Evolutionary conservation across 495 filamentous ascomycete genomes (phyloP).

Genomic region (Aspergillus asperescens): DNA sequence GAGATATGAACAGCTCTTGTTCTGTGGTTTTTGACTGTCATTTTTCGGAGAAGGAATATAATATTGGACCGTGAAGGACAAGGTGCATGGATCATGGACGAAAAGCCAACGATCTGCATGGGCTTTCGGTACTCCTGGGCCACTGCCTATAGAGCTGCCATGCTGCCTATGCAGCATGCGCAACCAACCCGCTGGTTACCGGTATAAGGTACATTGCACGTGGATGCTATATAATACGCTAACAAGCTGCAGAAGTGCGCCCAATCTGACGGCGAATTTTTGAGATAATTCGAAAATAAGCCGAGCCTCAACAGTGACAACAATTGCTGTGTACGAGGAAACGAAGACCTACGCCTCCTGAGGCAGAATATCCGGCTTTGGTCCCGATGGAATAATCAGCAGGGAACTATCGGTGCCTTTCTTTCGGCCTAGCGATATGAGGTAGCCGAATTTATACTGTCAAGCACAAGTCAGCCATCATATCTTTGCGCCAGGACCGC

Average conservation of each 20-base stretch:
- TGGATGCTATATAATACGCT: not conserved
- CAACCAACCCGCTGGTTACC: too few relatives aligned
- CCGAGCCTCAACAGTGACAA: too few relatives aligned
- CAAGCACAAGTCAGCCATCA: not conserved
- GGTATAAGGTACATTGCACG: not conserved
- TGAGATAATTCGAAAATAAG: not conserved
- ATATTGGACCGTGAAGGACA: too few relatives aligned
- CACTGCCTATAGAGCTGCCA: not conserved
- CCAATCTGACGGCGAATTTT: not conserved
- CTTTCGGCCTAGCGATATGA: conserved; percentile 12
- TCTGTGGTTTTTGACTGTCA: not conserved
- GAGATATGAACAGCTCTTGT: too few relatives aligned
- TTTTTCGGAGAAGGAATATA: too few relatives aligned
- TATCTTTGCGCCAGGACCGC: not conserved
- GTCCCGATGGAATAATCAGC: conserved; percentile 17
- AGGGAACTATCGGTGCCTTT: conserved; percentile 6
- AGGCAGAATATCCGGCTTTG: conserved; percentile 41
- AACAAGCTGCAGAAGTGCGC: not conserved
- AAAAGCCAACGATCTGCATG: not conserved
- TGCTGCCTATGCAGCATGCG: too few relatives aligned
- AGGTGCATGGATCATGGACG: too few relatives aligned
- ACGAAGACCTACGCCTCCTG: conserved; percentile 1
- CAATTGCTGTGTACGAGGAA: too few relatives aligned
- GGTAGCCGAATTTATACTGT: conserved; percentile 20
- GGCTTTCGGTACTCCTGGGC: not conserved